phyloP scores from a whole-genome alignment of 306 rosid species.

The Macrotyloma uniflorum region DNA sequence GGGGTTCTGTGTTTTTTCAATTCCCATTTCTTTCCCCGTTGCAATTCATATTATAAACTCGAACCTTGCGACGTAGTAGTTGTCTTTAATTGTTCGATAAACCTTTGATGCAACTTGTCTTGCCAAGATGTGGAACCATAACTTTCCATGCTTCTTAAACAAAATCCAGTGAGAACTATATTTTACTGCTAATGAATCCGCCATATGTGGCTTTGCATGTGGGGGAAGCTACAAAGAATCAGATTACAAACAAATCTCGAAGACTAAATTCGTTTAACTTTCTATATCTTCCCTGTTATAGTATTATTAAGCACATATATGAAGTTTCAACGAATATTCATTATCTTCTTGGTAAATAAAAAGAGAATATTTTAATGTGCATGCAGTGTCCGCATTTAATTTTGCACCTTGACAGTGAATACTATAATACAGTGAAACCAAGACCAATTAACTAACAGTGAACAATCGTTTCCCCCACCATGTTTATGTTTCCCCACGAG shows the following conservation, averaged over 20 bases:
- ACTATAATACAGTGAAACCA: conserved; percentile 28
- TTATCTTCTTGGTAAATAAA: background rate
- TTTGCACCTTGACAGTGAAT: conserved; percentile 2
- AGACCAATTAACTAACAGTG: background rate
- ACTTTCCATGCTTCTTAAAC: conserved; percentile 8
- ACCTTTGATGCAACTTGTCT: background rate
- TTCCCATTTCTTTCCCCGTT: conserved; percentile 12
- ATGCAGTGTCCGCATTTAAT: conserved; percentile 30
- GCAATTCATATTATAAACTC: conserved; percentile 16
- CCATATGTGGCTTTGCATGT: conserved; percentile 50
- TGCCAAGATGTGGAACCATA: background rate
- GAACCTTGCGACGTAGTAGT: background rate
- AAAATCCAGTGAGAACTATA: conserved; percentile 28
- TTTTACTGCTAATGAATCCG: conserved; percentile 38
- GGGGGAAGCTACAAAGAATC: conserved; percentile 43
- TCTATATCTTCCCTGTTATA: conserved; percentile 33
- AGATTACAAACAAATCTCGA: conserved; percentile 29
- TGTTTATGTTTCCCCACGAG: conserved; percentile 12
- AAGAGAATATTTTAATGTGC: conserved; percentile 25
- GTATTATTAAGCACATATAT: conserved; percentile 4
- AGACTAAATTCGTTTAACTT: conserved; percentile 34
- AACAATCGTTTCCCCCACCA: conserved; percentile 24
- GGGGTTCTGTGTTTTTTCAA: conserved; percentile 23
- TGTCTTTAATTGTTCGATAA: conserved; percentile 25
- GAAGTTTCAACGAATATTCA: conserved; percentile 19